Percentiles rank a stretch among this genome's conserved stretches.
phyloP scores from a whole-genome alignment of 2,329 filamentous ascomycete species.

The Penicillium sp. region DNA sequence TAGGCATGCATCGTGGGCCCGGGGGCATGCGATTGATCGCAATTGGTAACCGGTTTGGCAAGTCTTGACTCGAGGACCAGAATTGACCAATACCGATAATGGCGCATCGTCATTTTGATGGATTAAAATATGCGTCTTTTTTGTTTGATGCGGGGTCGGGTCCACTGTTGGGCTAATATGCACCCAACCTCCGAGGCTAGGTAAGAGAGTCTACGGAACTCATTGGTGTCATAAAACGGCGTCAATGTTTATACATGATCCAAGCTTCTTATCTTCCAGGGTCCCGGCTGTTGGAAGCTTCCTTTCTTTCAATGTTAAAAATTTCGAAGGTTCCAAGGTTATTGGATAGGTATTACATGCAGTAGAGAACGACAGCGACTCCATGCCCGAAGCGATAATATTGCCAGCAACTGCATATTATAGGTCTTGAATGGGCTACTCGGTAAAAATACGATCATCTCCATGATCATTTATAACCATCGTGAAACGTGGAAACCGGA shows the following conservation, averaged over 20 bases:
- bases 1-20: too few relatives aligned
- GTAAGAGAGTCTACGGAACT: too few relatives aligned
- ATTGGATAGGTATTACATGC: too few relatives aligned
- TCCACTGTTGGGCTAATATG: neutral
- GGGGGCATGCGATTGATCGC: too few relatives aligned
- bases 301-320: too few relatives aligned
- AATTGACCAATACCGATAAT: neutral
- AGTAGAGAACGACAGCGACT: too few relatives aligned
- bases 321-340: too few relatives aligned
- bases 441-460: neutral
- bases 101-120: neutral
- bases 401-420: conserved; percentile 19
- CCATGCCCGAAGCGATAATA: too few relatives aligned
- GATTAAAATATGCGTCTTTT: neutral
- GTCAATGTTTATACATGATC: too few relatives aligned
- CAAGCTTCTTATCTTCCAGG: too few relatives aligned
- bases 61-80: neutral
- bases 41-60: neutral
- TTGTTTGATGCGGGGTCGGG: neutral
- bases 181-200: neutral
- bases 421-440: neutral
- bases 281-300: too few relatives aligned
- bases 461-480: neutral
- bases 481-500: neutral
- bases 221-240: too few relatives aligned